These are phyloP conservation scores for Candida schatavii DNA, from an alignment of 805 yeast species.

Conservation along the genomic window DNA sequence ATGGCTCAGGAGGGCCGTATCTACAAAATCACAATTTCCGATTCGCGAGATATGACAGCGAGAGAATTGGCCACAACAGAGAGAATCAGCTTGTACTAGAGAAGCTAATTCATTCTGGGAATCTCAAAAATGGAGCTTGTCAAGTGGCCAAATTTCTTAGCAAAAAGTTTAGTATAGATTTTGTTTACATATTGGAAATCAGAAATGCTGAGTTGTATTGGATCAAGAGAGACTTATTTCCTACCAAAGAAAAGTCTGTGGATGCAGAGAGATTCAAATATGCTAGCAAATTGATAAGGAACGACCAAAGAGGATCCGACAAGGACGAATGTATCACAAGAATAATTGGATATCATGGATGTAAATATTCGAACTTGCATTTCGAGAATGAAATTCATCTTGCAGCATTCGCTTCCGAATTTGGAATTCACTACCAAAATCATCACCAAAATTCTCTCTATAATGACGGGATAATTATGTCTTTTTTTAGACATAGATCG, in stretches of 20 bases:
- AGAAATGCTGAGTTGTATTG: conserved; percentile 46
- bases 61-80: not conserved
- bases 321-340: conserved; percentile 40
- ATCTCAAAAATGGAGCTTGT: conserved; percentile 44
- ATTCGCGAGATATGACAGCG: conserved; percentile 24
- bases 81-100: conserved; percentile 33
- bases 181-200: conserved; percentile 52
- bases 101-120: conserved; percentile 31
- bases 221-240: conserved; percentile 42
- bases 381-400: conserved; percentile 41
- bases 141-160: conserved; percentile 36
- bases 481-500: conserved; percentile 45
- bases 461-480: conserved; percentile 51
- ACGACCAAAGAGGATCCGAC: not conserved
- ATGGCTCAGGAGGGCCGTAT: conserved; percentile 65
- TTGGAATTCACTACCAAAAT: conserved; percentile 46
- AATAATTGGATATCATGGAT: conserved; percentile 43
- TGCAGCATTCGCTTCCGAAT: conserved; percentile 47
- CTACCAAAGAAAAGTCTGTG: conserved; percentile 39
- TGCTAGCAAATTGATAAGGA: conserved; percentile 33
- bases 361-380: conserved; percentile 16
- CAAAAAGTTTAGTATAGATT: conserved; percentile 32
- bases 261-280: conserved; percentile 43
- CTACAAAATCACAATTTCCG: conserved; percentile 46
- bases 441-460: conserved; percentile 28